phyloP scores from a whole-genome alignment of 1,284 basidiomycete genomes.

The Sanghuangporus sanghuang region DNA sequence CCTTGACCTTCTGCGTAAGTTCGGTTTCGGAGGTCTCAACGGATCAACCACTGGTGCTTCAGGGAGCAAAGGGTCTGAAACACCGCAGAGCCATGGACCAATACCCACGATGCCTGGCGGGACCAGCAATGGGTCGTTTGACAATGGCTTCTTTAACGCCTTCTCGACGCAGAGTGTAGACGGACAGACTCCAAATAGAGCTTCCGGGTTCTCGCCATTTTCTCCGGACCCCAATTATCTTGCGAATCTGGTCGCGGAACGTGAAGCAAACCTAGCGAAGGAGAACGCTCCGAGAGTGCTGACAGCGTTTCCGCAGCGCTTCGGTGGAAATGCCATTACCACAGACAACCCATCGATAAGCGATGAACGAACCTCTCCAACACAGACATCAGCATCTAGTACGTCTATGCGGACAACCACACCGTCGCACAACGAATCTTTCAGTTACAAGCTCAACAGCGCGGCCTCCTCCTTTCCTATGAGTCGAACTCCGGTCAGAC shows the following conservation, averaged over 20 bases:
- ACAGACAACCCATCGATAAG: not conserved
- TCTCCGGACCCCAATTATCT: conserved; percentile 35
- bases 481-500: conserved; percentile 40
- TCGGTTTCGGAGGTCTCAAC: conserved; percentile 40
- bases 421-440: conserved; percentile 8
- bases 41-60: not conserved
- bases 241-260: conserved; percentile 23
- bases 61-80: not conserved
- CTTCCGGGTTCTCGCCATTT: conserved; percentile 35
- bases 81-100: not conserved
- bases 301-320: conserved; percentile 29
- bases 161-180: conserved; percentile 4
- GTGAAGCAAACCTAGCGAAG: conserved; percentile 20
- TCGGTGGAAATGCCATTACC: not conserved
- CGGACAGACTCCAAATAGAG: conserved; percentile 10
- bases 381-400: not conserved
- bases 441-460: conserved; percentile 10
- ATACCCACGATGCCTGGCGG: not conserved
- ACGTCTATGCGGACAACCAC: conserved; percentile 4
- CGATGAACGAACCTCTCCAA: not conserved
- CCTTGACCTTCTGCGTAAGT: conserved; percentile 58
- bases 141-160: conserved; percentile 14
- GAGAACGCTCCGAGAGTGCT: conserved; percentile 30
- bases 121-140: conserved; percentile 6
- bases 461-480: conserved; percentile 19